Base-by-base conservation (phyloP, 495 filamentous ascomycete genomes). In the Penicillium tannophilum region DNA sequence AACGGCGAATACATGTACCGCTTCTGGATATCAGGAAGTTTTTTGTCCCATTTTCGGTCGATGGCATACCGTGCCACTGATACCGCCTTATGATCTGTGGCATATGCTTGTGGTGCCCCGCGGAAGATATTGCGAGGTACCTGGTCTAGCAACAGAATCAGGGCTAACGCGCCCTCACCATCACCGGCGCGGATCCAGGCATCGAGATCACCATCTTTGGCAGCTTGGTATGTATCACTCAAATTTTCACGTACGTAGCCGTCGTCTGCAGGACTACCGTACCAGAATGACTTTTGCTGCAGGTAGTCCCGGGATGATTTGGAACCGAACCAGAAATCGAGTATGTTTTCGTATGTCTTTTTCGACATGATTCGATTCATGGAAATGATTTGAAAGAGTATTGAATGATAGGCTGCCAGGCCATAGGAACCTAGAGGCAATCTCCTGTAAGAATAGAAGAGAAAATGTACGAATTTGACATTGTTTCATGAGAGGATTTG, bases 91-190 rank as follows among this genome's bases (percentile, higher is more conserved):
- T 56, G 23, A 48, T 78, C 77, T 11, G 68, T 63, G 10, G 60
- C 64, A 61, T 67, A 76, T 33, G 68, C 66, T 14, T 62, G 56
- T 6, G 68, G 58, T 4, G 64, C 63, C 20, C 56, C 62, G 9
- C 72, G 61, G 52, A 70, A 71, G 53, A 76, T 66, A 46, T 76
- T 76, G 3, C 72, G 67, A 4, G 69, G 69, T 24, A 75, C 68
- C 48, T 73, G 71, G 54, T 76, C 72, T 8, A 74, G 67, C 1
- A 73, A 58, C 6, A 76, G 50, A 45, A 74, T 69, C 14, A 75
- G 55, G 8, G 69, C 71, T 19, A 76, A 55, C 2, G 68, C 62
- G 5, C 70, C 70, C 12, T 61, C 50, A 1, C 61, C 61, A 0
- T 59, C 24, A 1, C 64, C 64, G 2, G 26, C 41, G 16, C 28